Evolutionary conservation across 805 yeast genomes (phyloP).

Genomic region (Saccharomycopsis babjevae): DNA sequence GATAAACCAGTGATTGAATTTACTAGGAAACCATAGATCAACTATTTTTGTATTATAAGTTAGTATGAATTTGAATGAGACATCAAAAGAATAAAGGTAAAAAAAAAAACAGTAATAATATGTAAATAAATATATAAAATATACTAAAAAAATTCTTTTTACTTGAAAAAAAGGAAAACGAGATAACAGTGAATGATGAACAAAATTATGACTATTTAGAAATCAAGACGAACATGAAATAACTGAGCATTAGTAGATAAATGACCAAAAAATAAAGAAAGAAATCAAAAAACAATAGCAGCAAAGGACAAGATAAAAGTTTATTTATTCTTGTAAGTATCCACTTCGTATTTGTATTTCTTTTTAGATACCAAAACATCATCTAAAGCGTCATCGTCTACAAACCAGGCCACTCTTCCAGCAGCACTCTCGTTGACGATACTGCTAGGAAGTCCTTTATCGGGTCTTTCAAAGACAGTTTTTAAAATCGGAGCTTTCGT

Average conservation of each 20-base stretch:
- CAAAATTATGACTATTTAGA: not conserved
- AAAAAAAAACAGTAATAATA: not conserved
- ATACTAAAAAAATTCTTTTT: no score
- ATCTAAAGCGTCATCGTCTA: conserved; percentile 82
- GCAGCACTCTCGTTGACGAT: conserved; percentile 95
- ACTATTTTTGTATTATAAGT: not conserved
- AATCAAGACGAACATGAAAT: not conserved
- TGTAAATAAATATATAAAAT: not conserved
- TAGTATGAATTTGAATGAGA: not conserved
- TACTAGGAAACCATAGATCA: not conserved
- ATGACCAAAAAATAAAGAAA: not conserved
- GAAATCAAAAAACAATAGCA: no score
- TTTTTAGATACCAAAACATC: conserved; percentile 42
- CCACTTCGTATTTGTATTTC: conserved; percentile 18
- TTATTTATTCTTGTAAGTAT: conserved; percentile 14
- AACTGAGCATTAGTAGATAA: not conserved
- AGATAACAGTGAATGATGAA: not conserved
- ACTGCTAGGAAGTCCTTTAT: conserved; percentile 88
- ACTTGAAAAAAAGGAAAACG: no score
- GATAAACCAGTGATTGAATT: not conserved
- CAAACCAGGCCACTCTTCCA: conserved; percentile 95
- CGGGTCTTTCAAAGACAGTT: conserved; percentile 92
- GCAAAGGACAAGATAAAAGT: not conserved
- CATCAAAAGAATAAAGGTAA: not conserved
- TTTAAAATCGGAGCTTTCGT: conserved; percentile 89